Conservation (phyloP, 257 asterid species). For the Scutellaria minor region DNA sequence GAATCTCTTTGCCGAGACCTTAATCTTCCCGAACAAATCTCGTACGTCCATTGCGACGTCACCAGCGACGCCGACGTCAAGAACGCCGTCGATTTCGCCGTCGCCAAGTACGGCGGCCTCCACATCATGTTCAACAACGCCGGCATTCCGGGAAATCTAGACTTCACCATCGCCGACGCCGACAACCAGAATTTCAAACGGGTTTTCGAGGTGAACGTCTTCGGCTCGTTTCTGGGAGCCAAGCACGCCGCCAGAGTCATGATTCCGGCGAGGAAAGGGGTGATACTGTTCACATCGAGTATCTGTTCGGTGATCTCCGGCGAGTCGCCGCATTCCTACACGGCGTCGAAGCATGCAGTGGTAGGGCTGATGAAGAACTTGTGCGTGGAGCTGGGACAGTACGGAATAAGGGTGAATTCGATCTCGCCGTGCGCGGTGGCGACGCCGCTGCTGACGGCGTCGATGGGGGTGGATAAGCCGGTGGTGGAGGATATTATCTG, state of each 20-base stretch:
- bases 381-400: slow-evolving; percentile 71
- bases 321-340: slow-evolving; percentile 65
- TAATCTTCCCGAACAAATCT: slow-evolving; percentile 34
- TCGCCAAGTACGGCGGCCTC: slow-evolving; percentile 55
- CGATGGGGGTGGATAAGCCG: slow-evolving; percentile 53
- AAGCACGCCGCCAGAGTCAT: slow-evolving; percentile 76
- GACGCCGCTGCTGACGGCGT: slow-evolving; percentile 57
- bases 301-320: slow-evolving; percentile 57
- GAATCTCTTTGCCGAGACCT: slow-evolving; percentile 46
- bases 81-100: slow-evolving; percentile 45
- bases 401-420: slow-evolving; percentile 71
- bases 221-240: slow-evolving; percentile 68
- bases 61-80: slow-evolving; percentile 52
- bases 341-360: slow-evolving; percentile 72
- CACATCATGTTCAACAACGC: slow-evolving; percentile 91
- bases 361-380: slow-evolving; percentile 71
- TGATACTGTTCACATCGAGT: slow-evolving; percentile 66
- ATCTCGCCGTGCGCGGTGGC: slow-evolving; percentile 82
- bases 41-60: slow-evolving; percentile 75
- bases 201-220: slow-evolving; percentile 73
- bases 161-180: slow-evolving; percentile 52
- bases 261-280: slow-evolving; percentile 74
- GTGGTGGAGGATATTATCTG: slow-evolving; percentile 58
- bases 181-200: slow-evolving; percentile 59
- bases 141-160: slow-evolving; percentile 63